Conservation (phyloP, 2,329 filamentous ascomycete genomes). For the Leptographium galeiforme region DNA sequence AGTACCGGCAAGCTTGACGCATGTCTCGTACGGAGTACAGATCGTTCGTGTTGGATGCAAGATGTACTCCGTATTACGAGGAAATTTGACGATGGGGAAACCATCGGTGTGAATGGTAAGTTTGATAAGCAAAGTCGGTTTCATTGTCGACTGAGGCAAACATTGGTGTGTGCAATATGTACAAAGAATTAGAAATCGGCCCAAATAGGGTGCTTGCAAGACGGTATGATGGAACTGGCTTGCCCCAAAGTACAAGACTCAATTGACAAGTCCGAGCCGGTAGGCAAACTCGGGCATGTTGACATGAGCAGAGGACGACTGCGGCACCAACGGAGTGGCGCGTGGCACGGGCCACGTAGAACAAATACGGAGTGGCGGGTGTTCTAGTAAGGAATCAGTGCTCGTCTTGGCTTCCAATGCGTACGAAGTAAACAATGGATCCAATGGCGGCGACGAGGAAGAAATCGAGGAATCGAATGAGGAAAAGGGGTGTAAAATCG, state of each 20-base stretch:
- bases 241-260: neutral
- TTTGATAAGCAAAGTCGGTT: neutral
- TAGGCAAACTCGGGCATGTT: neutral
- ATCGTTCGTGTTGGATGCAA: too few species aligned
- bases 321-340: neutral
- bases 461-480: slow-evolving; percentile 4
- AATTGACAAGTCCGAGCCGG: neutral
- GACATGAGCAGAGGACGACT: neutral
- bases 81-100: too few species aligned
- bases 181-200: neutral
- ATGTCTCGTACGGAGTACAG: too few species aligned
- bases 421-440: neutral
- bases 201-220: neutral
- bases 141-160: neutral
- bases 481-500: neutral
- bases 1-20: neutral
- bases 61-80: too few species aligned
- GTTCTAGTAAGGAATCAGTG: neutral
- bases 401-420: neutral
- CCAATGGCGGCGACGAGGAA: neutral
- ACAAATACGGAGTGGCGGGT: neutral
- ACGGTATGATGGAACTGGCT: neutral
- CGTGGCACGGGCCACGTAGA: neutral
- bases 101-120: too few species aligned
- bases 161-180: neutral